Evolutionary conservation across 163 green algal genomes (phyloP).

Genomic region (Chlorella variabilis): DNA sequence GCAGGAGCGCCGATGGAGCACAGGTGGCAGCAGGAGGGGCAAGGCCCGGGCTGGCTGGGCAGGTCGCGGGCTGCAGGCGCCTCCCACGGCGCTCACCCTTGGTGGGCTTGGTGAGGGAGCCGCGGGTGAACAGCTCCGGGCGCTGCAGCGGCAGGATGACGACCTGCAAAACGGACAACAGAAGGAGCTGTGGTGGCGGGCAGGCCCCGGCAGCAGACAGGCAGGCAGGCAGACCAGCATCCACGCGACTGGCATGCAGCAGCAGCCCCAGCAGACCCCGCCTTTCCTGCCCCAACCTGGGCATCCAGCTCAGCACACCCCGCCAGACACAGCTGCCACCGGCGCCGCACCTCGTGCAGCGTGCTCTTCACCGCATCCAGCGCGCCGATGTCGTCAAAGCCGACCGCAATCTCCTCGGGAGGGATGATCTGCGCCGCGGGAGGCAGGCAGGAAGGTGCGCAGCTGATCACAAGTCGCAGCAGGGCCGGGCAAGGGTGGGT

Average conservation of each 20-base stretch:
- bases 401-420: slow-evolving; percentile 57
- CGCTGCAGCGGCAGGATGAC: slow-evolving; percentile 80
- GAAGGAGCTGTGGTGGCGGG: background rate
- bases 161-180: slow-evolving; percentile 42
- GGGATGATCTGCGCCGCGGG: slow-evolving; percentile 38
- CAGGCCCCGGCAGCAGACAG: background rate
- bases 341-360: slow-evolving; percentile 59
- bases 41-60: no score
- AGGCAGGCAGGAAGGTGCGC: background rate
- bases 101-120: slow-evolving; percentile 66
- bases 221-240: background rate
- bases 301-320: no score
- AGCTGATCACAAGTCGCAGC: background rate
- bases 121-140: slow-evolving; percentile 70
- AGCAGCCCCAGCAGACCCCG: no score
- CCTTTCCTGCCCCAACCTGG: no score
- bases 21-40: no score
- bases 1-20: no score
- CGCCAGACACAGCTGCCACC: no score
- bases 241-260: no score
- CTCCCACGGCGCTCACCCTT: slow-evolving; percentile 42
- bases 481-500: background rate
- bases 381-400: slow-evolving; percentile 76
- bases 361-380: slow-evolving; percentile 73
- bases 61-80: no score